These are phyloP conservation scores for Russula virescens DNA, from an alignment of 768 basidiomycete species.

Conservation along the genomic window DNA sequence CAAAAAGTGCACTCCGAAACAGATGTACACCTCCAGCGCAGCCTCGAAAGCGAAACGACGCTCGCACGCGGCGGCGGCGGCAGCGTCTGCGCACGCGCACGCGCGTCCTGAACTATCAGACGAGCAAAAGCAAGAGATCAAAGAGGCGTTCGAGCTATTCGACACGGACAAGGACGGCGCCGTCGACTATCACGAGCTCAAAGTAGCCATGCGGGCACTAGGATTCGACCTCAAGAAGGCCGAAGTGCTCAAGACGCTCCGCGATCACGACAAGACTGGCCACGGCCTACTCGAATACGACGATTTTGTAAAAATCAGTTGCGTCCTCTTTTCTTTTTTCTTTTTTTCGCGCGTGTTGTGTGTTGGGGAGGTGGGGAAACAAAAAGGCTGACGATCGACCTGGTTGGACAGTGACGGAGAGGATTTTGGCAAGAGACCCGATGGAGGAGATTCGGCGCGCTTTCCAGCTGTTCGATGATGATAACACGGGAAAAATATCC, in stretches of 20 bases:
- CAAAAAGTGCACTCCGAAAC: neutral
- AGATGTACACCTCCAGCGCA: conserved; percentile 56
- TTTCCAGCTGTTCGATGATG: conserved; percentile 95
- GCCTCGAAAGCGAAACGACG: conserved; percentile 64
- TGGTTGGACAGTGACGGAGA: conserved; percentile 72
- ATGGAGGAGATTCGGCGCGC: conserved; percentile 95
- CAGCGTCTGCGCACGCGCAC: conserved; percentile 43
- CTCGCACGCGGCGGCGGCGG: neutral
- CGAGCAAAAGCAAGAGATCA: conserved; percentile 92
- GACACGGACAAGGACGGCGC: conserved; percentile 97
- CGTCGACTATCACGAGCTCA: conserved; percentile 97
- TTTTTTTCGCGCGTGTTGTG: neutral
- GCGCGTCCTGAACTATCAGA: conserved; percentile 78
- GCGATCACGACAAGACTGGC: conserved; percentile 84
- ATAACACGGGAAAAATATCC: conserved; percentile 90
- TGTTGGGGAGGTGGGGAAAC: no score
- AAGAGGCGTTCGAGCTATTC: conserved; percentile 98
- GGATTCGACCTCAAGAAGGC: conserved; percentile 99
- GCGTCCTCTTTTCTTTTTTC: conserved; percentile 31
- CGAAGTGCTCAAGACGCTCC: conserved; percentile 89
- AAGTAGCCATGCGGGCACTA: conserved; percentile 96
- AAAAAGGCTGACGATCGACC: no score
- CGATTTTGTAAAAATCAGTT: conserved; percentile 90
- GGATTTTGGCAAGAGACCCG: conserved; percentile 90
- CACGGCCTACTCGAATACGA: conserved; percentile 86